Evolutionary conservation across 805 yeast genomes (phyloP).

Genomic region (Saccharomycopsis sp.): DNA sequence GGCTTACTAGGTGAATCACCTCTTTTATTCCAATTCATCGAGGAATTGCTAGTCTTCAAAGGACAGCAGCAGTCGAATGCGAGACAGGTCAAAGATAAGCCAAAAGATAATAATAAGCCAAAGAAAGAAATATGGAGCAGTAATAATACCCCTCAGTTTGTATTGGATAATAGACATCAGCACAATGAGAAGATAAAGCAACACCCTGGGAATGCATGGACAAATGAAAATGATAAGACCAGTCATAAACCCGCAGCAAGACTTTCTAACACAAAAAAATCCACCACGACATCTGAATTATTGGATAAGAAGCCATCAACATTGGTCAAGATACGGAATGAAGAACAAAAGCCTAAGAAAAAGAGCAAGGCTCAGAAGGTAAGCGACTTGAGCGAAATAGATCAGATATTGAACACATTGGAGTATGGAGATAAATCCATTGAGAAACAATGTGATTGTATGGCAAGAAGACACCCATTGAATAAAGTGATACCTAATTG

Average conservation of each 20-base stretch:
- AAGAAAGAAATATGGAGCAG: not conserved
- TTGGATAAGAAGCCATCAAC: slow-evolving; percentile 33
- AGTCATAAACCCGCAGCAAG: slow-evolving; percentile 11
- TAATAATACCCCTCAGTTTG: not conserved
- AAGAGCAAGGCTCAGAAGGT: slow-evolving; percentile 37
- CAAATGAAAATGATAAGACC: slow-evolving; percentile 7
- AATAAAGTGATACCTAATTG: slow-evolving; percentile 92
- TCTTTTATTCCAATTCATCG: slow-evolving; percentile 41
- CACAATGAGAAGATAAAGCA: not conserved
- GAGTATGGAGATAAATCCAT: slow-evolving; percentile 33
- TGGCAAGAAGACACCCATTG: slow-evolving; percentile 82
- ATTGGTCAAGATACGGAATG: slow-evolving; percentile 16
- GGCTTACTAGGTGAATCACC: slow-evolving; percentile 54
- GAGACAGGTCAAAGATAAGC: slow-evolving; percentile 5
- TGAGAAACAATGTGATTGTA: slow-evolving; percentile 59
- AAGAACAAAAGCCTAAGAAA: slow-evolving; percentile 29
- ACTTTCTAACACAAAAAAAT: slow-evolving; percentile 21
- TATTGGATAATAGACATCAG: not conserved
- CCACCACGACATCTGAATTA: slow-evolving; percentile 43
- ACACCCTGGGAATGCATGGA: not conserved
- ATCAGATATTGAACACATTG: slow-evolving; percentile 49
- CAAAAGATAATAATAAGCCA: not conserved
- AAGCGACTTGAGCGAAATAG: slow-evolving; percentile 57
- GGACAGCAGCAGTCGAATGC: slow-evolving; percentile 23
- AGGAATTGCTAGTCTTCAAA: slow-evolving; percentile 31